phyloP scores from a whole-genome alignment of 2,329 filamentous ascomycete species.

The Aspergillus melleus region DNA sequence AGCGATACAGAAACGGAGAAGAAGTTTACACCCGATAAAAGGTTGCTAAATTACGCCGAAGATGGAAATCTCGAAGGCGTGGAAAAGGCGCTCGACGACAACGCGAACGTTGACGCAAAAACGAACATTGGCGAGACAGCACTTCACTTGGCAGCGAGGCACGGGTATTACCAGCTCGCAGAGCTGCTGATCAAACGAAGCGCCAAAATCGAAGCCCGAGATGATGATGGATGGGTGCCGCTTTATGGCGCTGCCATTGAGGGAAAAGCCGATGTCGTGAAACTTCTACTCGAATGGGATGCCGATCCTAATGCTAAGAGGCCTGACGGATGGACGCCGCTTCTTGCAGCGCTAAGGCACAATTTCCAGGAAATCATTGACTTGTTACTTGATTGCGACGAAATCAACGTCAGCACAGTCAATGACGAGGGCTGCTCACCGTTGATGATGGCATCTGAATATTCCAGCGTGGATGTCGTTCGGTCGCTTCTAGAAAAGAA shows the following conservation, averaged over 20 bases:
- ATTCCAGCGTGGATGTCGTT: too few relatives aligned
- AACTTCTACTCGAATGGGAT: neutral
- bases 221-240: neutral
- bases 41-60: neutral
- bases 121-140: neutral
- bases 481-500: too few relatives aligned
- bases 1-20: neutral
- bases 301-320: neutral
- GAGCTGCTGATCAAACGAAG: neutral
- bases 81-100: neutral
- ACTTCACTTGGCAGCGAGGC: neutral
- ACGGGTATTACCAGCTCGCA: neutral
- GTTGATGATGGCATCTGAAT: too few relatives aligned
- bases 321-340: neutral
- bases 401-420: too few relatives aligned
- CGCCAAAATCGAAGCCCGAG: neutral
- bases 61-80: neutral
- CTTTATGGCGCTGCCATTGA: neutral
- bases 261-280: neutral
- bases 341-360: neutral
- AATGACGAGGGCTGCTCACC: too few relatives aligned
- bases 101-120: neutral
- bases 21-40: neutral
- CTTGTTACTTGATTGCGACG: too few relatives aligned
- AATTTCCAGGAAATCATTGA: neutral